Base-by-base conservation (phyloP, 2,329 filamentous ascomycete species). In the Exophiala aquamarina region DNA sequence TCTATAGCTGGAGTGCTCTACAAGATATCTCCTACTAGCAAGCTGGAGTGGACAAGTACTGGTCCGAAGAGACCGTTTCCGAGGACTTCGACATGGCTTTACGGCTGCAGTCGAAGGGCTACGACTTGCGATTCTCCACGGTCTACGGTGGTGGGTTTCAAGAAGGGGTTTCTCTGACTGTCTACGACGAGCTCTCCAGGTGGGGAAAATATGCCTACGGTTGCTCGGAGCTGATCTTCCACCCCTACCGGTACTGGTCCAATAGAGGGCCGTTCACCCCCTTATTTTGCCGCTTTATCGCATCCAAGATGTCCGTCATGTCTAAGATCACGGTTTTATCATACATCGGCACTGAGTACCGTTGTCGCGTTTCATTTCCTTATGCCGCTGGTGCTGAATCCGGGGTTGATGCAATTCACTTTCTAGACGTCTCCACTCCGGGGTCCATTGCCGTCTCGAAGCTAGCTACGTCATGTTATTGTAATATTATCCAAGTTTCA, bases 181-280 rank as follows among this genome's bases (percentile, higher is more conserved):
- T 91, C 10, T 90, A 91, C 63, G 87, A 91, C 66, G 87, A 91
- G 66, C 74, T 92, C 50, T 84, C 86, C 2, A 83, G 87, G 47
- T 92, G 87, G 87, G 87, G 92, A 63, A 92, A 92, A 68, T 90
- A 89, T 63, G 87, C 87, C 2, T 91, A 89, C 59, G 87, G 87
- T 28, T 91, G 87, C 68, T 88, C 87, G 65, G 87, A 90, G 70
- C 74, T 91, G 47, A 75, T 91, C 46, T 91, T 92, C 72, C 78
- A 91, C 63, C 87, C 87, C 3, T 72, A 91, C 48, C 78, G 79
- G 52, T 82, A 81, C 56, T 91, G 87, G 87, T 66, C 81, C 33
- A 83, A 76, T 63, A 78, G 75, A 13, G 87, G 87, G 0, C 87
- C 87, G 28, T 87, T 92, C 64, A 92, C 87, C 4, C 82, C 83